A percentile compares a stretch with the other conserved stretches of the same genome.
Conservation (phyloP, 257 asterid genomes). For the Ehretia macrophylla region DNA sequence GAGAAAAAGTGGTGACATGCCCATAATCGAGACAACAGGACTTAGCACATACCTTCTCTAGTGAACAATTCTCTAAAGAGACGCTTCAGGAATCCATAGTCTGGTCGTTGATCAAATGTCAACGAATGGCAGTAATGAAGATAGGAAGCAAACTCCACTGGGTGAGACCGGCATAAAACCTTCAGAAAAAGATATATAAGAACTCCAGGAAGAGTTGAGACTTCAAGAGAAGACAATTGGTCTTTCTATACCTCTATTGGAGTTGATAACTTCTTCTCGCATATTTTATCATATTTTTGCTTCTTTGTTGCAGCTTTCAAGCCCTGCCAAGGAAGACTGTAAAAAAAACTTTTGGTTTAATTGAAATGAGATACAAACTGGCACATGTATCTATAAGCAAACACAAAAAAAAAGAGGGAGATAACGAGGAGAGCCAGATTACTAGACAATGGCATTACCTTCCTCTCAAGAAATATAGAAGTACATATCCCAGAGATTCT, state of each 20-base stretch:
- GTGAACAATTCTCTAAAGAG: conserved; percentile 31
- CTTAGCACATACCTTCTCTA: conserved; percentile 23
- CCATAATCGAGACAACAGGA: neutral
- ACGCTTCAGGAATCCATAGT: conserved; percentile 39
- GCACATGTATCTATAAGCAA: neutral
- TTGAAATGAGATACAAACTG: neutral
- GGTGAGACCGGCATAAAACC: conserved; percentile 38
- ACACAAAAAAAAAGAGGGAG: neutral
- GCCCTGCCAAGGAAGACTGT: conserved; percentile 48
- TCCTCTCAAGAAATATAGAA: conserved; percentile 43
- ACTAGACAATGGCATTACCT: conserved; percentile 16
- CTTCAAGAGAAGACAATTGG: neutral
- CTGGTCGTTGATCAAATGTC: conserved; percentile 40
- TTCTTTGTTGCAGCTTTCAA: conserved; percentile 39
- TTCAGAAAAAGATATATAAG: neutral
- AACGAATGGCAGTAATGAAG: conserved; percentile 37
- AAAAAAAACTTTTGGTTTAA: conserved; percentile 3
- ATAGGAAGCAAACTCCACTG: conserved; percentile 45
- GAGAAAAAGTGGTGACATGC: neutral
- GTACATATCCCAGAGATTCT: conserved; percentile 49
- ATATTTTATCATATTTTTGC: conserved; percentile 39
- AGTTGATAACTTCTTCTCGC: conserved; percentile 41
- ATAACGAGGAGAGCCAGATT: neutral
- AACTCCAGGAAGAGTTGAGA: neutral
- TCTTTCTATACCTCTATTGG: conserved; percentile 31